These are phyloP conservation scores for Ramaria rubella DNA, from an alignment of 768 basidiomycete species.

Conservation along the genomic window DNA sequence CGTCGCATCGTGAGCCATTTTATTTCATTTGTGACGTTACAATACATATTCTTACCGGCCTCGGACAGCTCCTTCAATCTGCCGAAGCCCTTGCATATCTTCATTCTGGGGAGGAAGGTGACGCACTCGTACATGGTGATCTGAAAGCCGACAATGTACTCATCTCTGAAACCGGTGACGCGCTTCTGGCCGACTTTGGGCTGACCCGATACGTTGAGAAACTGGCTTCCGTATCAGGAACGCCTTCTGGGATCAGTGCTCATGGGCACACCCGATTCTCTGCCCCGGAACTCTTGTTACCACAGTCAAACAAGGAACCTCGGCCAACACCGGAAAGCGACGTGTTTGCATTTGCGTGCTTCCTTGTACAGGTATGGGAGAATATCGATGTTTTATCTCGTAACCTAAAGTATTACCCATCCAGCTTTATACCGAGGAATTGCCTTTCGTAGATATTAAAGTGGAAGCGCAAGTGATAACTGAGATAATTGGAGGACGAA, in stretches of 20 bases:
- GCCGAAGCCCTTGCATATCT: background rate
- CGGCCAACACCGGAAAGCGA: slow-evolving; percentile 3
- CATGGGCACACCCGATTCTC: background rate
- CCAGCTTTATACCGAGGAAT: slow-evolving; percentile 7
- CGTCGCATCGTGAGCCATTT: background rate
- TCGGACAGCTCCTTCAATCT: background rate
- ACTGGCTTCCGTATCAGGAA: background rate
- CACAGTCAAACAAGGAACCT: no score
- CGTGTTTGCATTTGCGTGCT: slow-evolving; percentile 1
- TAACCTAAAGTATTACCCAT: background rate
- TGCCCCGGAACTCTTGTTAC: background rate
- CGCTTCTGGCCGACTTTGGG: background rate
- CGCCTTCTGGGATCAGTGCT: background rate
- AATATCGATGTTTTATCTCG: background rate
- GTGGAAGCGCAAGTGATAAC: background rate
- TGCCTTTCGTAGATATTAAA: slow-evolving; percentile 3
- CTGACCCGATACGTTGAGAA: background rate
- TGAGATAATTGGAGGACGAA: background rate
- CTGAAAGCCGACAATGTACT: slow-evolving; percentile 1
- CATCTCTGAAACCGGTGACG: background rate
- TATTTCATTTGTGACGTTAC: background rate
- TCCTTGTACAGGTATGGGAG: slow-evolving; percentile 6
- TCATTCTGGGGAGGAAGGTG: background rate
- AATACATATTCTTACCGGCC: background rate
- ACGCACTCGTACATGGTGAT: background rate